phyloP scores from a whole-genome alignment of 495 filamentous ascomycete species.

The Hypoxylon cercidicola region DNA sequence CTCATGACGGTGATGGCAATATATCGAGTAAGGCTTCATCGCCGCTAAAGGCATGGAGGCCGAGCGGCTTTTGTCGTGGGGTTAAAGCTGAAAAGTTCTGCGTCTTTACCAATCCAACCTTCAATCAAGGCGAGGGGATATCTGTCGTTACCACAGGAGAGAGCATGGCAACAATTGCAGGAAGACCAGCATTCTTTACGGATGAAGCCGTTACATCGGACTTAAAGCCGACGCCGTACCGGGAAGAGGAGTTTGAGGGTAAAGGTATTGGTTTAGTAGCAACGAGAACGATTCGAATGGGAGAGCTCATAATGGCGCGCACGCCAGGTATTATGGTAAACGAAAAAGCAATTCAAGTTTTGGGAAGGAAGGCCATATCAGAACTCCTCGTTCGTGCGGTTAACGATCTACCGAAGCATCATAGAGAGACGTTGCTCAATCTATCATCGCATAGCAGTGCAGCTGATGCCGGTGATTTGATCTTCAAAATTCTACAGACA shows the following conservation, averaged over 20 bases:
- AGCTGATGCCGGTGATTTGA: constrained; percentile 25
- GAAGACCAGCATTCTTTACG: constrained; percentile 25
- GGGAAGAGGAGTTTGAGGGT: constrained; percentile 37
- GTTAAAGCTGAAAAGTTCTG: constrained; percentile 39
- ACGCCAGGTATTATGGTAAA: constrained; percentile 50
- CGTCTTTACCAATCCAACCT: constrained; percentile 41
- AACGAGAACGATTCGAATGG: constrained; percentile 37
- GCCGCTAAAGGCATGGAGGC: constrained; percentile 16
- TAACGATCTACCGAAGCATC: constrained; percentile 35
- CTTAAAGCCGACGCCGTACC: constrained; percentile 18
- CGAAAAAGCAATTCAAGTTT: constrained; percentile 39
- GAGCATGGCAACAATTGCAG: constrained; percentile 28
- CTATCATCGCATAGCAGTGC: constrained; percentile 39
- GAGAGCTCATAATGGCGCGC: constrained; percentile 44
- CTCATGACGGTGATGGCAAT: background rate
- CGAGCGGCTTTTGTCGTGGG: constrained; percentile 26
- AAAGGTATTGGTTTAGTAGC: constrained; percentile 51
- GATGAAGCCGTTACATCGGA: background rate
- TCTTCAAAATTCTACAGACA: constrained; percentile 46
- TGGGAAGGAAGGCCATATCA: constrained; percentile 33
- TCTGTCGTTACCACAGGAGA: constrained; percentile 49
- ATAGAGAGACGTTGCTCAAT: constrained; percentile 38
- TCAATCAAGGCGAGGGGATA: constrained; percentile 45
- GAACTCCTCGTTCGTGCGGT: constrained; percentile 42
- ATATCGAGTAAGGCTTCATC: background rate